Evolutionary conservation across 2,329 filamentous ascomycete genomes (phyloP).

Genomic region (Aureobasidium sp.): DNA sequence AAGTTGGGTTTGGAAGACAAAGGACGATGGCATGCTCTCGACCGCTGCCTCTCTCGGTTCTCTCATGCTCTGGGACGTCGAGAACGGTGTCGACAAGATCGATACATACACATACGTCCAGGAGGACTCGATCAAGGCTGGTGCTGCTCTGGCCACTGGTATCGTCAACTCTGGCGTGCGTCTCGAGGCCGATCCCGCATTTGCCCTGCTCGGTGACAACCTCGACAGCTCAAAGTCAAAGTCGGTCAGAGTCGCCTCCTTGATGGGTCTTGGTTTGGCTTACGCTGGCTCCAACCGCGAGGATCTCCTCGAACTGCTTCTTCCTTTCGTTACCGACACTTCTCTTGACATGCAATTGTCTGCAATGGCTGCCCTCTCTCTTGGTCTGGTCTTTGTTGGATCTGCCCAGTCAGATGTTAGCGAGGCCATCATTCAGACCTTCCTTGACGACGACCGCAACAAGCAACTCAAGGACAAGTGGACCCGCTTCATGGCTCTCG

Average conservation of each 20-base stretch:
- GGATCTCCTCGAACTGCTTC: conserved; percentile 73
- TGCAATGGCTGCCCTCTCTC: conserved; percentile 86
- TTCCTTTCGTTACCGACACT: conserved; percentile 82
- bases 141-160: conserved; percentile 85
- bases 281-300: conserved; percentile 94
- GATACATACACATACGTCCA: conserved; percentile 85
- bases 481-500: conserved; percentile 93
- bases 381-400: conserved; percentile 87
- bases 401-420: conserved; percentile 87
- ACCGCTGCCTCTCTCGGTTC: conserved; percentile 91
- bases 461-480: conserved; percentile 94
- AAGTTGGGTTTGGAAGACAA: conserved; percentile 98
- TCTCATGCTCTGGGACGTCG: conserved; percentile 87
- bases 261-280: conserved; percentile 92
- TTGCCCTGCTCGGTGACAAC: conserved; percentile 81
- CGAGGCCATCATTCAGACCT: conserved; percentile 82
- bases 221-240: conserved; percentile 70
- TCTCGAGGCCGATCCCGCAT: conserved; percentile 79
- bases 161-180: conserved; percentile 92
- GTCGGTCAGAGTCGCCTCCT: conserved; percentile 71
- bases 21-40: conserved; percentile 95
- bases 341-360: conserved; percentile 89
- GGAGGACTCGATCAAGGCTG: conserved; percentile 81
- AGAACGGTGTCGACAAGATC: conserved; percentile 84
- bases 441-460: conserved; percentile 88